Percentiles rank a stretch among this genome's conserved stretches.
Conservation (phyloP, 805 yeast species). For the Starmerella vitae region DNA sequence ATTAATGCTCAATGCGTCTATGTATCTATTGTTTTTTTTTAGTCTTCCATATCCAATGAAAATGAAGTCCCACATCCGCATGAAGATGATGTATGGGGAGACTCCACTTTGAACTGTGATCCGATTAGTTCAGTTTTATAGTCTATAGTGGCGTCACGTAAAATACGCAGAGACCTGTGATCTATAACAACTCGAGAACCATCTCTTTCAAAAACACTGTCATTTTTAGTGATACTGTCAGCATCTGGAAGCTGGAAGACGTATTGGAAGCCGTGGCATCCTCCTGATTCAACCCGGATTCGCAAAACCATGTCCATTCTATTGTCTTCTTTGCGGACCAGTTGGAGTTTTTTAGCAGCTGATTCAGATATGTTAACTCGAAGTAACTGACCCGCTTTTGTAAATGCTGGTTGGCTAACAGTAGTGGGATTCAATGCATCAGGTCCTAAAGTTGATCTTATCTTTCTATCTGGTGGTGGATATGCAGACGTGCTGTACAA, state of each 20-base stretch:
- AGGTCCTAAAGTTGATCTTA: slow-evolving; percentile 16
- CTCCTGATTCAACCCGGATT: slow-evolving; percentile 82
- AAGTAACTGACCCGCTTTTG: slow-evolving; percentile 18
- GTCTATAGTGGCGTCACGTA: slow-evolving; percentile 76
- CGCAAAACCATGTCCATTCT: slow-evolving; percentile 52
- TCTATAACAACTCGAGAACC: slow-evolving; percentile 70
- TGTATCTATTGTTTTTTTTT: background rate
- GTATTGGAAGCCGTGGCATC: slow-evolving; percentile 96
- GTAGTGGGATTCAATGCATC: slow-evolving; percentile 17
- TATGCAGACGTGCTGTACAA: background rate
- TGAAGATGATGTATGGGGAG: slow-evolving; percentile 72
- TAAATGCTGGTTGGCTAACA: slow-evolving; percentile 17
- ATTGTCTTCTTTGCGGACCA: slow-evolving; percentile 39
- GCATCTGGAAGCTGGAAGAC: slow-evolving; percentile 47
- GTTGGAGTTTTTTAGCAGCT: slow-evolving; percentile 35
- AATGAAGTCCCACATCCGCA: slow-evolving; percentile 80
- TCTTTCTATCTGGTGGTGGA: background rate
- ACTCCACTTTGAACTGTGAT: slow-evolving; percentile 79
- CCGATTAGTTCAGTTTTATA: slow-evolving; percentile 90
- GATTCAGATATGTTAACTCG: slow-evolving; percentile 17
- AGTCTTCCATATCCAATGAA: slow-evolving; percentile 43
- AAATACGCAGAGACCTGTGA: slow-evolving; percentile 60
- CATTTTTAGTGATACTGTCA: slow-evolving; percentile 26
- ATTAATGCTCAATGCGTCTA: background rate
- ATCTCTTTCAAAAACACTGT: slow-evolving; percentile 46